Conservation (phyloP, 148 eudicot species). For the Pharnaceum exiguum region DNA sequence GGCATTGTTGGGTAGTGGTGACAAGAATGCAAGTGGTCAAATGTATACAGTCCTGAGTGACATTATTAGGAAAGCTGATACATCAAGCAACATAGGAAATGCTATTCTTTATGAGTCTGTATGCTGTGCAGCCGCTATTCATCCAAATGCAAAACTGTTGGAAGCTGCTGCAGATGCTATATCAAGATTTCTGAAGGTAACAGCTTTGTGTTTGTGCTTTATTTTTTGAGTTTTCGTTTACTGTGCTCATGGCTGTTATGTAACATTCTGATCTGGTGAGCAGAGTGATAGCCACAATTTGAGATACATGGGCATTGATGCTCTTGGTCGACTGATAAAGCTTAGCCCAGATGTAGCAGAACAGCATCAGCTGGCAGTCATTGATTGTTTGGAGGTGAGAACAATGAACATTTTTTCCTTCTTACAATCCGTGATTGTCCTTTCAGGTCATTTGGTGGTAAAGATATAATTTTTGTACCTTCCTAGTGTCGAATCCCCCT, state of each 20-base stretch:
- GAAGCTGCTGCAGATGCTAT: constrained; percentile 89
- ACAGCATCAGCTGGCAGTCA: constrained; percentile 96
- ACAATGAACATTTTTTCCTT: neutral
- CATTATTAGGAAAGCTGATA: constrained; percentile 78
- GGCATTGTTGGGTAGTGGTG: constrained; percentile 81
- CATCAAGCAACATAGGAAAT: constrained; percentile 87
- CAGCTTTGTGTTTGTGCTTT: no score
- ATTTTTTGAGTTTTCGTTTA: neutral
- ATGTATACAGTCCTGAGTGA: constrained; percentile 93
- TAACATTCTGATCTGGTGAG: constrained; percentile 16
- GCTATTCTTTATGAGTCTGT: constrained; percentile 93
- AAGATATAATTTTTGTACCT: neutral
- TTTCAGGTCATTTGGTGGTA: neutral
- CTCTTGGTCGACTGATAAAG: constrained; percentile 85
- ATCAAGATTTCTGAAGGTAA: constrained; percentile 89
- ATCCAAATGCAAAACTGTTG: constrained; percentile 67
- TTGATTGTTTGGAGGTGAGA: constrained; percentile 97
- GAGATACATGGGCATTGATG: constrained; percentile 97
- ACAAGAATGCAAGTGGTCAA: constrained; percentile 89
- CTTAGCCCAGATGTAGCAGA: constrained; percentile 93
- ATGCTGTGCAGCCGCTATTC: constrained; percentile 78
- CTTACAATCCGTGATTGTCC: no score
- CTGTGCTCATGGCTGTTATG: neutral
- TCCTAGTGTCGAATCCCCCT: no score
- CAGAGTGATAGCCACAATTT: constrained; percentile 98